These are phyloP conservation scores for Pythium aquatile DNA, from an alignment of 352 stramenopile species.

Conservation along the genomic window DNA sequence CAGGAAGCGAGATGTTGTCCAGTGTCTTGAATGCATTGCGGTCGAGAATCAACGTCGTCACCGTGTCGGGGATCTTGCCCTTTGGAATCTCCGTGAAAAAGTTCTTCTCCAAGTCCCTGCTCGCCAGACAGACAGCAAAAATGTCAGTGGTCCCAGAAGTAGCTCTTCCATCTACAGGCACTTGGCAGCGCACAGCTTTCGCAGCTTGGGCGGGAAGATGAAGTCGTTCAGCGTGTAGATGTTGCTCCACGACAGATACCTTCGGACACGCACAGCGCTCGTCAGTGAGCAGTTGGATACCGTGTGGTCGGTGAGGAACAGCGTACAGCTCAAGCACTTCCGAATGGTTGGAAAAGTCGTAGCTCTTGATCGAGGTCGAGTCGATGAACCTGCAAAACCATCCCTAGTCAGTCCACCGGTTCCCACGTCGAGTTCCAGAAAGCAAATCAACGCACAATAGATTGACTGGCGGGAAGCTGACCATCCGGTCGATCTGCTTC, in stretches of 20 bases:
- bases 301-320: neutral
- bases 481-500: slow-evolving; percentile 1
- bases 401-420: neutral
- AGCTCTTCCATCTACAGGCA: neutral
- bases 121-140: neutral
- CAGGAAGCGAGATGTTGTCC: slow-evolving; percentile 3
- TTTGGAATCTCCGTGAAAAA: neutral
- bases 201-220: neutral
- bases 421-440: neutral
- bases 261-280: neutral
- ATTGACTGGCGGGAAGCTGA: slow-evolving; percentile 3
- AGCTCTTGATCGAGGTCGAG: slow-evolving; percentile 1
- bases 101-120: slow-evolving; percentile 1
- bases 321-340: neutral
- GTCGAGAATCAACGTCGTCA: neutral
- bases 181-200: neutral
- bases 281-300: neutral
- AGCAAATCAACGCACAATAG: neutral
- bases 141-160: neutral
- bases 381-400: slow-evolving; percentile 1
- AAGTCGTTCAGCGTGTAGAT: neutral
- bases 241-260: slow-evolving; percentile 2
- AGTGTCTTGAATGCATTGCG: neutral
- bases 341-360: slow-evolving; percentile 4
- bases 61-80: neutral